Percentiles rank a stretch among this genome's conserved stretches.
phyloP scores from a whole-genome alignment of 768 basidiomycete genomes.

The Sporobolomyces pararoseus region DNA sequence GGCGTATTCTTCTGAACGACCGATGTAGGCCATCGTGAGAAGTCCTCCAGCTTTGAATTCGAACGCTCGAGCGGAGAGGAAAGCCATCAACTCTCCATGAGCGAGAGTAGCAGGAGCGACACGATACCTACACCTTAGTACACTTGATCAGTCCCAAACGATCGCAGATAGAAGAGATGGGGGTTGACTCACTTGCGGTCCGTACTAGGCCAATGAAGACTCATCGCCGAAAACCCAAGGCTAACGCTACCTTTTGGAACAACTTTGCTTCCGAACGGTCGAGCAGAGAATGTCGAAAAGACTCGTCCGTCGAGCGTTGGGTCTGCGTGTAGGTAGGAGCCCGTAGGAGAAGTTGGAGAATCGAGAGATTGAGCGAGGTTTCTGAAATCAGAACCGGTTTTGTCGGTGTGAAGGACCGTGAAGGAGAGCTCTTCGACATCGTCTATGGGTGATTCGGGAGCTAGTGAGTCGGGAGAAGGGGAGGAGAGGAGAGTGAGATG shows the following conservation, averaged over 20 bases:
- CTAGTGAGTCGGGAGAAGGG: background rate
- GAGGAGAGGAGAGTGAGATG: background rate
- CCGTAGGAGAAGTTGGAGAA: constrained; percentile 5
- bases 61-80: constrained; percentile 42
- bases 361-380: constrained; percentile 22
- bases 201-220: constrained; percentile 43
- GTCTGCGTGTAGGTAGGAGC: constrained; percentile 23
- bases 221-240: constrained; percentile 44
- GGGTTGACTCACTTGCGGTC: constrained; percentile 31
- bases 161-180: background rate
- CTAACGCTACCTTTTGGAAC: constrained; percentile 39
- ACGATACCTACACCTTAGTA: constrained; percentile 10
- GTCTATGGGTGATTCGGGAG: background rate
- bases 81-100: constrained; percentile 43
- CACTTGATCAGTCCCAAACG: too few species aligned
- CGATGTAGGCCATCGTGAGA: constrained; percentile 44
- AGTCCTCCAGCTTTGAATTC: constrained; percentile 45
- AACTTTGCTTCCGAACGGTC: constrained; percentile 40
- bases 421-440: constrained; percentile 27
- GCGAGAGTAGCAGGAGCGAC: constrained; percentile 39
- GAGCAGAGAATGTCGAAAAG: constrained; percentile 34
- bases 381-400: constrained; percentile 31
- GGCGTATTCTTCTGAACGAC: constrained; percentile 34
- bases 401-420: constrained; percentile 37
- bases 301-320: constrained; percentile 33